Evolutionary conservation across 2,329 filamentous ascomycete genomes (phyloP).

Genomic region (Pseudogymnoascus sp.): DNA sequence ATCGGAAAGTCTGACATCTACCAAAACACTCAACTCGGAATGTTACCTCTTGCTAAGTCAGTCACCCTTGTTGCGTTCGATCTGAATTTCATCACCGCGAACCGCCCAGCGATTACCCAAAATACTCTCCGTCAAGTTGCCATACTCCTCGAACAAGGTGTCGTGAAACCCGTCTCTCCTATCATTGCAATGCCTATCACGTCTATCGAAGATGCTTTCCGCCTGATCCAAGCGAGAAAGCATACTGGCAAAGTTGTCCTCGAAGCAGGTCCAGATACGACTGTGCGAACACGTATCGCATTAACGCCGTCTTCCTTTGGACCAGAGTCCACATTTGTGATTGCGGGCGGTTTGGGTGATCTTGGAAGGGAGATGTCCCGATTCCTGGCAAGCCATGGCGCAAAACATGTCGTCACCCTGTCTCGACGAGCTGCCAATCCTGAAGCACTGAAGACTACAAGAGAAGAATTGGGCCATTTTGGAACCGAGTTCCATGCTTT

Average conservation of each 20-base stretch:
- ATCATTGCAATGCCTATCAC: neutral
- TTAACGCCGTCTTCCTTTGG: conserved; percentile 5
- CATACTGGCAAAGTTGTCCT: conserved; percentile 9
- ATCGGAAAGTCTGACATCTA: conserved; percentile 32
- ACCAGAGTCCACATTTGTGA: conserved; percentile 24
- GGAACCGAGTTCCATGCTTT: conserved; percentile 17
- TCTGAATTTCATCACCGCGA: neutral
- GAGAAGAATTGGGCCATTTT: conserved; percentile 9
- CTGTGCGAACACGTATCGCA: neutral
- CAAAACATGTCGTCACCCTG: conserved; percentile 26
- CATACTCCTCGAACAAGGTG: neutral
- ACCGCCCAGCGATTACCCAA: neutral
- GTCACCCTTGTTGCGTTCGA: conserved; percentile 3
- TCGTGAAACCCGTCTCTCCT: neutral
- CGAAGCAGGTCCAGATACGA: neutral
- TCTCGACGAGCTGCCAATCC: conserved; percentile 18
- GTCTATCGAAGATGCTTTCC: conserved; percentile 5
- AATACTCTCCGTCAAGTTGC: neutral
- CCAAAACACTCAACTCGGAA: conserved; percentile 26
- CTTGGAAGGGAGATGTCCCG: conserved; percentile 20
- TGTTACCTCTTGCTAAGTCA: neutral
- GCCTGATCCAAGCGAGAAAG: conserved; percentile 2
- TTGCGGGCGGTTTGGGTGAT: conserved; percentile 21
- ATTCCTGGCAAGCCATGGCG: conserved; percentile 23
- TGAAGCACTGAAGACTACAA: conserved; percentile 13